phyloP scores from a whole-genome alignment of 768 basidiomycete species.

The Sistotremastrum suecicum region DNA sequence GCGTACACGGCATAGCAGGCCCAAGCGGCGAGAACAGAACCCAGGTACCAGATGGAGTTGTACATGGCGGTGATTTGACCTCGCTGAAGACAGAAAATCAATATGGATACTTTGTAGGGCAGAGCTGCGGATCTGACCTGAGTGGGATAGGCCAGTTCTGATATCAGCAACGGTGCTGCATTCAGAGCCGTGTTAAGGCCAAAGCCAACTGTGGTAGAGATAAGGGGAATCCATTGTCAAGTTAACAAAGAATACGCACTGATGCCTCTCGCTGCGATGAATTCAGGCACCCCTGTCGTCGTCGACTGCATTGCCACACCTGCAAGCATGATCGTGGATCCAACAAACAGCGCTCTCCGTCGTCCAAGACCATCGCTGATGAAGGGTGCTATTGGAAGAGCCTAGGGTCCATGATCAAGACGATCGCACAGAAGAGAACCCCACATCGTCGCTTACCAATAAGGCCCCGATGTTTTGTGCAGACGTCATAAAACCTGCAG shows the following conservation, averaged over 20 bases:
- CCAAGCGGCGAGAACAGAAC: constrained; percentile 31
- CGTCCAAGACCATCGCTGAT: constrained; percentile 40
- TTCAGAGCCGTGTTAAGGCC: constrained; percentile 49
- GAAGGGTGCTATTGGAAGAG: constrained; percentile 37
- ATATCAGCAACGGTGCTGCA: constrained; percentile 47
- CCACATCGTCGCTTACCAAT: constrained; percentile 18
- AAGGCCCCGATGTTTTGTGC: constrained; percentile 49
- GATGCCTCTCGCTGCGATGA: constrained; percentile 45
- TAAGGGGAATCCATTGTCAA: no score
- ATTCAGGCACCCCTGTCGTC: constrained; percentile 31
- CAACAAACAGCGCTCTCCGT: constrained; percentile 34
- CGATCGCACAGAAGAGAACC: no score
- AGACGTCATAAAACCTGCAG: constrained; percentile 47
- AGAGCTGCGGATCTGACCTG: constrained; percentile 24
- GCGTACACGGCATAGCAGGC: neutral
- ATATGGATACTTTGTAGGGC: neutral
- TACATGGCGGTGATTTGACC: constrained; percentile 50
- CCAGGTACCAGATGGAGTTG: constrained; percentile 65
- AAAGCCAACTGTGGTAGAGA: constrained; percentile 35
- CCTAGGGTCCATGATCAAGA: constrained; percentile 15
- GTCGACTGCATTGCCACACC: constrained; percentile 34
- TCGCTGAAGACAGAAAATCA: constrained; percentile 16
- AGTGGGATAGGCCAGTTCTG: constrained; percentile 58
- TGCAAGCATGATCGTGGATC: constrained; percentile 35
- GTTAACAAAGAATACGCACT: constrained; percentile 7